Evolutionary conservation across 768 basidiomycete species (phyloP), one percentile per base, ranked within the genome.

Genomic region (Termitomyces sp.): DNA sequence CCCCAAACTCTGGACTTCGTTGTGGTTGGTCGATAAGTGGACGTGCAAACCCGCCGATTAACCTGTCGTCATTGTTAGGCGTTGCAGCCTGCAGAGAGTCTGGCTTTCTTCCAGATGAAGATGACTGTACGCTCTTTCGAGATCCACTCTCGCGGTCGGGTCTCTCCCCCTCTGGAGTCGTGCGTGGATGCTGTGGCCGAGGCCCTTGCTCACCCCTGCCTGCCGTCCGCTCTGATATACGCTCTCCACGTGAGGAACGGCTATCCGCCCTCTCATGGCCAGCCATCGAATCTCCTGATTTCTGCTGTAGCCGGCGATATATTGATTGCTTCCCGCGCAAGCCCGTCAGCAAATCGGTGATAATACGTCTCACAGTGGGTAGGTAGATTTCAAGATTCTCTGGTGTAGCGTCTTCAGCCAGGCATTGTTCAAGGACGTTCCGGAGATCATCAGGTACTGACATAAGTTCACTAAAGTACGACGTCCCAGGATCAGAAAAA

Each of bases 311-410:
- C 62, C 84, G 82, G 24, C 93, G 85, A 71, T 96, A 97, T 61
- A 86, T 78, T 39, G 89, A 86, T 72, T 99, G 96, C 71, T 98
- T 98, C 49, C 76, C 82, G 51, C 95, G 89, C n/a, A 99, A 78
- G 14, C 95, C 96, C 65, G 94, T 90, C 31, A 99, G 72, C n/a
- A 99, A 78, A 67, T 83, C 86, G 36, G 94, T 95, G 67, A 98
- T 98, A 67, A 97, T 96, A 65, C 81, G 80, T 53, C 96, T 87
- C 47, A 99, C 95, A 62, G 82, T 84, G 26, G 96, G 96, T 4
- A 98, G 85, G 73, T 92, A 97, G 1, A 87, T 75, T 46, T 94
- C 90, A 51, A 99, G 86, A 61, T 90, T 94, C 53, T 91, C 86
- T 4, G 82, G 77, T 1, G 82, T 87, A 34, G 96, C 93, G 54